Conservation (phyloP, 1,284 basidiomycete species). For the Malassezia pachydermatis region DNA sequence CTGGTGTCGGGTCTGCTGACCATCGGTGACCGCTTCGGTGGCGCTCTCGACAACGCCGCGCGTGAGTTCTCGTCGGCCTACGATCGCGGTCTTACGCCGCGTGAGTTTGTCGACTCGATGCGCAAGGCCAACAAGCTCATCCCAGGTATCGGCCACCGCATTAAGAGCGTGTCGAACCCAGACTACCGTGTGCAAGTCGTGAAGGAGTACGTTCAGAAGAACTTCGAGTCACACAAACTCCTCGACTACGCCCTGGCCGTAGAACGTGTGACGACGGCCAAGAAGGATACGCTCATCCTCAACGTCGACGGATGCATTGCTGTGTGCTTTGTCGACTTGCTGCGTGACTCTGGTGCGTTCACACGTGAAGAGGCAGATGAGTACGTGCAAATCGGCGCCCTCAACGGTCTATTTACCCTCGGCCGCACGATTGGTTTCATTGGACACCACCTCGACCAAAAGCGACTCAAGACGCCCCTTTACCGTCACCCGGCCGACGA, state of each 20-base stretch:
- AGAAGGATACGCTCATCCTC: constrained; percentile 71
- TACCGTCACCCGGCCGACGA: constrained; percentile 50
- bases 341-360: constrained; percentile 86
- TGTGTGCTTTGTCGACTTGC: constrained; percentile 91
- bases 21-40: constrained; percentile 95
- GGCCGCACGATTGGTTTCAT: constrained; percentile 96
- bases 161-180: constrained; percentile 62
- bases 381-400: constrained; percentile 80
- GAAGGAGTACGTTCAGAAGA: constrained; percentile 87
- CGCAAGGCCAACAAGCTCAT: constrained; percentile 94
- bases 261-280: constrained; percentile 91
- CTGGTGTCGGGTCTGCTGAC: constrained; percentile 91
- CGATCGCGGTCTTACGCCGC: constrained; percentile 80
- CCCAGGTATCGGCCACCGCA: constrained; percentile 98
- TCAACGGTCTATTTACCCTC: constrained; percentile 93
- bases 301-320: constrained; percentile 90
- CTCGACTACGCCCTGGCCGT: constrained; percentile 98
- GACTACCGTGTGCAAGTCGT: constrained; percentile 79
- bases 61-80: constrained; percentile 73
- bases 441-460: constrained; percentile 88
- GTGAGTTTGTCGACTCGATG: constrained; percentile 94
- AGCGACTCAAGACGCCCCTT: constrained; percentile 54
- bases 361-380: constrained; percentile 90
- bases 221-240: constrained; percentile 68
- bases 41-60: constrained; percentile 96